A percentile compares a stretch with the other conserved stretches of the same genome.
Evolutionary conservation across 805 yeast species (phyloP).

Genomic region (Teunomyces tritomae): DNA sequence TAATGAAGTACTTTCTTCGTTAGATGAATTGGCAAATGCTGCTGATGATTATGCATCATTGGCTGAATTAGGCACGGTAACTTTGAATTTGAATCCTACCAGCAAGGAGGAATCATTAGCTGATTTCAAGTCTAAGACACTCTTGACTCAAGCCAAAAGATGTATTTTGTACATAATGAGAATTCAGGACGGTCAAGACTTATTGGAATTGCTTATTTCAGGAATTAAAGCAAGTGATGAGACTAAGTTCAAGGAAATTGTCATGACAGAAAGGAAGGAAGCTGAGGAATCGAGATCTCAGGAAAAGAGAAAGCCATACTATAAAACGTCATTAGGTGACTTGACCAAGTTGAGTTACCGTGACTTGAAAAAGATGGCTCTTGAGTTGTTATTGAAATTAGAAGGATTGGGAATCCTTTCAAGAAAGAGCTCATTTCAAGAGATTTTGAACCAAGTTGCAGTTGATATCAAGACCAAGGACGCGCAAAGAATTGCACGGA

Average conservation of each 20-base stretch:
- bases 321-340: slow-evolving; percentile 49
- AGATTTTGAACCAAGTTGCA: slow-evolving; percentile 77
- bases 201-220: slow-evolving; percentile 65
- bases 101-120: slow-evolving; percentile 44
- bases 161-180: slow-evolving; percentile 79
- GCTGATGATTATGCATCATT: slow-evolving; percentile 44
- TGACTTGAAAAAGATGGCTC: slow-evolving; percentile 70
- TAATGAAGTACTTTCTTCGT: slow-evolving; percentile 38
- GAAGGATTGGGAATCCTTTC: slow-evolving; percentile 65
- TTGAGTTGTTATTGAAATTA: slow-evolving; percentile 72
- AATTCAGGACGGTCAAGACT: slow-evolving; percentile 69
- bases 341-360: slow-evolving; percentile 55
- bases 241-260: slow-evolving; percentile 52
- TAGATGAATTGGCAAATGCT: slow-evolving; percentile 36
- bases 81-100: slow-evolving; percentile 56
- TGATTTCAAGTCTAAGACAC: slow-evolving; percentile 56
- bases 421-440: slow-evolving; percentile 72
- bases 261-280: slow-evolving; percentile 43
- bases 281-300: slow-evolving; percentile 31
- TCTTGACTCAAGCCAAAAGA: slow-evolving; percentile 76
- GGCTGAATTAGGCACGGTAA: slow-evolving; percentile 51
- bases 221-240: slow-evolving; percentile 74
- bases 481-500: slow-evolving; percentile 40
- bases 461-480: slow-evolving; percentile 62
- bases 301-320: slow-evolving; percentile 43